Evolutionary conservation across 305 asterid species (phyloP).

Genomic region (Fraxinus sp.): DNA sequence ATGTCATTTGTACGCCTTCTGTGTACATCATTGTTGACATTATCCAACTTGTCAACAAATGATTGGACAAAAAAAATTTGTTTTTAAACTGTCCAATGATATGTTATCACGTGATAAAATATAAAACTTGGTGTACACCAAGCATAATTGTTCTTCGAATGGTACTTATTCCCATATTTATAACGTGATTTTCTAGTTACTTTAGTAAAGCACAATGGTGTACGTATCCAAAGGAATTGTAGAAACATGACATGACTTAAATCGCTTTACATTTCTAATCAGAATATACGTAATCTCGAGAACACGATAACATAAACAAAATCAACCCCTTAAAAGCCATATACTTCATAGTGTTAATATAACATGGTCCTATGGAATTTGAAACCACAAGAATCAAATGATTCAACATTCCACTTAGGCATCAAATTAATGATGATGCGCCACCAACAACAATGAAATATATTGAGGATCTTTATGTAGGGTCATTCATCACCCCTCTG

Average conservation of each 20-base stretch:
- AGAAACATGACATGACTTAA: not conserved
- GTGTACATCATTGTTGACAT: too few species aligned
- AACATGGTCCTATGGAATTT: not conserved
- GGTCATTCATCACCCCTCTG: conserved; percentile 13
- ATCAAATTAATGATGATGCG: not conserved
- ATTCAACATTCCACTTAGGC: not conserved
- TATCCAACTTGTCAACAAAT: too few species aligned
- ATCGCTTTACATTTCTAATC: too few species aligned
- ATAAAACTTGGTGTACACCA: too few species aligned
- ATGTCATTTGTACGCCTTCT: too few species aligned
- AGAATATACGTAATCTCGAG: not conserved
- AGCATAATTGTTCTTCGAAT: too few species aligned
- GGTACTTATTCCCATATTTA: too few species aligned
- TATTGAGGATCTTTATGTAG: conserved; percentile 28
- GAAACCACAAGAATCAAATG: not conserved
- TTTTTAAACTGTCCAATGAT: too few species aligned
- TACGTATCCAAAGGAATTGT: not conserved
- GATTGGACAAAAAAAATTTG: too few species aligned
- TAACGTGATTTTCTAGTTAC: not conserved
- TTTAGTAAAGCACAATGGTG: not conserved
- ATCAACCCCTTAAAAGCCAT: not conserved
- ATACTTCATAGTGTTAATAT: not conserved
- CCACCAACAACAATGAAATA: conserved; percentile 24
- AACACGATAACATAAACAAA: not conserved
- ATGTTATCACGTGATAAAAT: too few species aligned